phyloP scores from a whole-genome alignment of 1,139 yeast species.

The Starmera stellimalicola region DNA sequence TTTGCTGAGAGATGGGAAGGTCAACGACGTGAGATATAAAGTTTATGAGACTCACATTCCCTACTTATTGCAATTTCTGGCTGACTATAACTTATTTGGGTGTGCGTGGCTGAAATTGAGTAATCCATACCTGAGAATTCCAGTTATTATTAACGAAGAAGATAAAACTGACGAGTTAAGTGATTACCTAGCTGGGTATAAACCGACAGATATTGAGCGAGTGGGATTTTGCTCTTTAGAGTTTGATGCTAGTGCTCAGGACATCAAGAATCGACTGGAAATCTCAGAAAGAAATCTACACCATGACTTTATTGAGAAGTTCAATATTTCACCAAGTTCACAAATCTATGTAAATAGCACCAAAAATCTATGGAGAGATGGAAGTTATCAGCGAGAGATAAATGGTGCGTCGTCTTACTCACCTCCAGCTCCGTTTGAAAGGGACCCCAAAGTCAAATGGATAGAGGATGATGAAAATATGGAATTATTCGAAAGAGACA shows the following conservation, averaged over 20 bases:
- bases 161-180: constrained; percentile 20
- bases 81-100: constrained; percentile 79
- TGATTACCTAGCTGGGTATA: constrained; percentile 16
- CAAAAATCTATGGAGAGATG: constrained; percentile 52
- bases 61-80: constrained; percentile 60
- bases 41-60: constrained; percentile 81
- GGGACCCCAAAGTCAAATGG: constrained; percentile 25
- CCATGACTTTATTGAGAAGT: constrained; percentile 33
- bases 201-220: constrained; percentile 24
- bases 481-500: constrained; percentile 24
- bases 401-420: constrained; percentile 27
- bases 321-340: constrained; percentile 6
- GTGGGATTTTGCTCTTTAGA: constrained; percentile 59
- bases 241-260: constrained; percentile 51
- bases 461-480: constrained; percentile 28
- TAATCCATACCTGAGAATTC: constrained; percentile 25
- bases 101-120: constrained; percentile 61
- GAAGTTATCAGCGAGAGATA: constrained; percentile 40
- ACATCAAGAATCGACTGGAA: constrained; percentile 45
- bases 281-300: constrained; percentile 41
- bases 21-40: constrained; percentile 28
- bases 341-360: constrained; percentile 46
- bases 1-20: constrained; percentile 42
- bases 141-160: constrained; percentile 23
- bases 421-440: constrained; percentile 10